A percentile compares a stretch with the other conserved stretches of the same genome.
Evolutionary conservation across 2,329 filamentous ascomycete genomes (phyloP).

Genomic region (Ophiostoma quercus): DNA sequence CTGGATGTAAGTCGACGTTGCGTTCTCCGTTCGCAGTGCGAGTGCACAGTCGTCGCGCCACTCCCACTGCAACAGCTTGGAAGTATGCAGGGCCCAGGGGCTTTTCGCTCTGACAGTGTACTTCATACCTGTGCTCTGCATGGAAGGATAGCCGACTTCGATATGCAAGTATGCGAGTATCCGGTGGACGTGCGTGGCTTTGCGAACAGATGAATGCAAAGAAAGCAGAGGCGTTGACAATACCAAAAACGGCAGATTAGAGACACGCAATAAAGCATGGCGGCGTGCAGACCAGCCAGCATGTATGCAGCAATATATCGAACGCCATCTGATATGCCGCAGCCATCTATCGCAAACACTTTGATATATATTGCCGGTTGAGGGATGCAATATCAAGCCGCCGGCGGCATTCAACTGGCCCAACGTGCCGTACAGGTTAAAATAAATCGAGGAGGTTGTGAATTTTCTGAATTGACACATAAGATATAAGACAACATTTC

Average conservation of each 20-base stretch:
- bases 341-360: neutral
- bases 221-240: neutral
- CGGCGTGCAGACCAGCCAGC: neutral
- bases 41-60: neutral
- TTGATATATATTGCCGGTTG: neutral
- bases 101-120: neutral
- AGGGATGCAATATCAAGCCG: neutral
- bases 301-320: neutral
- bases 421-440: too few relatives aligned
- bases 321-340: neutral
- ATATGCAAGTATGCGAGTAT: neutral
- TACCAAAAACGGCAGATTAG: neutral
- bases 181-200: neutral
- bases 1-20: neutral
- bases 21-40: slow-evolving; percentile 3
- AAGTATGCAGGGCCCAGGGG: slow-evolving; percentile 6
- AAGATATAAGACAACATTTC: too few relatives aligned
- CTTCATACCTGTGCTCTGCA: neutral
- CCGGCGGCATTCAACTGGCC: too few relatives aligned
- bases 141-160: neutral
- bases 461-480: too few relatives aligned
- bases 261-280: neutral
- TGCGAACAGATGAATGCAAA: neutral
- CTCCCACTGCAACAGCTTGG: neutral
- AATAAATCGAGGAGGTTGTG: too few relatives aligned